These are phyloP conservation scores for Tolypocladium nubicola DNA, from an alignment of 2,329 filamentous ascomycete species.

Conservation along the genomic window DNA sequence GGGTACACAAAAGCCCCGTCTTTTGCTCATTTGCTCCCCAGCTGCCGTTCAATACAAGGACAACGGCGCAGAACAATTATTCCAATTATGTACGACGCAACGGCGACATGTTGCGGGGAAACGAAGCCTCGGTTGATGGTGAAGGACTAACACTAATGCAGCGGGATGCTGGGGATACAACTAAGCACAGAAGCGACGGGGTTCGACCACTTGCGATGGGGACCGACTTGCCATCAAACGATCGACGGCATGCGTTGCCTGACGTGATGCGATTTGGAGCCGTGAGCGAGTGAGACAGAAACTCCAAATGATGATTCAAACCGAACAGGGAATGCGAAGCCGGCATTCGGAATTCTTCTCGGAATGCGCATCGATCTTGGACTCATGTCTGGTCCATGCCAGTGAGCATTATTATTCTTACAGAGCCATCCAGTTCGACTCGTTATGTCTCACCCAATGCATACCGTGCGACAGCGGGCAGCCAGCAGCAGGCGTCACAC, in stretches of 20 bases:
- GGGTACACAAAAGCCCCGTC: background rate
- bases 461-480: constrained; percentile 10
- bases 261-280: too few relatives aligned
- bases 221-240: too few relatives aligned
- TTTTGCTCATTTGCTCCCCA: background rate
- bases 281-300: too few relatives aligned
- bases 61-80: background rate
- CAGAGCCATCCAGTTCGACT: background rate
- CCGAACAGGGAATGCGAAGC: too few relatives aligned
- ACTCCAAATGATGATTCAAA: too few relatives aligned
- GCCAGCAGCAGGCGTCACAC: constrained; percentile 13
- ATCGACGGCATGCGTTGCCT: too few relatives aligned
- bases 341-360: too few relatives aligned
- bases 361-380: too few relatives aligned
- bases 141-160: background rate
- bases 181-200: background rate
- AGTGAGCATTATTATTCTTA: too few relatives aligned
- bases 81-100: background rate
- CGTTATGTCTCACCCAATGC: background rate
- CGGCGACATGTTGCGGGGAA: background rate
- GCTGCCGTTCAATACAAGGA: background rate
- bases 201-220: background rate
- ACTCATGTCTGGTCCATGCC: too few relatives aligned
- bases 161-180: too few relatives aligned
- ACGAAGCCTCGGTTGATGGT: background rate